Percentiles rank a stretch among this genome's conserved stretches.
Conservation (phyloP, 2,329 filamentous ascomycete genomes). For the Arthrobotrys sphaeroides region DNA sequence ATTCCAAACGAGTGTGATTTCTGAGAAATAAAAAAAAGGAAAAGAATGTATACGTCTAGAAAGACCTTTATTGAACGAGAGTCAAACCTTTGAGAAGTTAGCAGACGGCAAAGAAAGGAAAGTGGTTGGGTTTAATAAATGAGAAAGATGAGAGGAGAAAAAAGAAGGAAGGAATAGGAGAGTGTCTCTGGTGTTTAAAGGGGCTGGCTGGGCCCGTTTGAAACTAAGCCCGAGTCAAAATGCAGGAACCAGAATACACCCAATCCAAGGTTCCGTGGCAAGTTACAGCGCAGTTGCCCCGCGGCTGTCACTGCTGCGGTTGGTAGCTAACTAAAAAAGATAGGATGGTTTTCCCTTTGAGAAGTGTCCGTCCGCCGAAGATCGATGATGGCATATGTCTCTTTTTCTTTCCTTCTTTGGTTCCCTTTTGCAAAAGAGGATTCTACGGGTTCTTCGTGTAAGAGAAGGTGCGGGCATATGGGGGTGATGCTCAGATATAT, state of each 20-base stretch:
- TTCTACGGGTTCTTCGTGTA: neutral
- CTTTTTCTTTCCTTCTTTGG: constrained; percentile 7
- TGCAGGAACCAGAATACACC: constrained; percentile 37
- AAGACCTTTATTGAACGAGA: constrained; percentile 14
- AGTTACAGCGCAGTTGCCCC: constrained; percentile 22
- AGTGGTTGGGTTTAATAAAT: constrained; percentile 20
- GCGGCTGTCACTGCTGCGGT: constrained; percentile 37
- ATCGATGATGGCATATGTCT: neutral
- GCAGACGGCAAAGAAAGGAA: constrained; percentile 2
- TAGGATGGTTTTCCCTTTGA: neutral
- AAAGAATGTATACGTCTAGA: constrained; percentile 5
- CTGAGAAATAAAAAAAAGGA: constrained; percentile 1
- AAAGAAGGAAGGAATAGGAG: constrained; percentile 29
- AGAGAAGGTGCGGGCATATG: neutral
- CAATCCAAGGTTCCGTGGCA: constrained; percentile 15
- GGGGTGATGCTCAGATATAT: constrained; percentile 13
- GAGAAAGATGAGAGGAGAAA: constrained; percentile 12
- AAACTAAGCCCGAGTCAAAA: constrained; percentile 35
- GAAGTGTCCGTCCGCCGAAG: constrained; percentile 6
- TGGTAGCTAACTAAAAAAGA: constrained; percentile 18
- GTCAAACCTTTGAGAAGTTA: neutral
- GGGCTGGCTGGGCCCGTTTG: constrained; percentile 32
- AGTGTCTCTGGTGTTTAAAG: constrained; percentile 40
- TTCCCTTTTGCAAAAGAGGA: neutral
- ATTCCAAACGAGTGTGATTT: constrained; percentile 30